Evolutionary conservation across 2,329 filamentous ascomycete species (phyloP).

Genomic region (Chaetomiaceae sp.): DNA sequence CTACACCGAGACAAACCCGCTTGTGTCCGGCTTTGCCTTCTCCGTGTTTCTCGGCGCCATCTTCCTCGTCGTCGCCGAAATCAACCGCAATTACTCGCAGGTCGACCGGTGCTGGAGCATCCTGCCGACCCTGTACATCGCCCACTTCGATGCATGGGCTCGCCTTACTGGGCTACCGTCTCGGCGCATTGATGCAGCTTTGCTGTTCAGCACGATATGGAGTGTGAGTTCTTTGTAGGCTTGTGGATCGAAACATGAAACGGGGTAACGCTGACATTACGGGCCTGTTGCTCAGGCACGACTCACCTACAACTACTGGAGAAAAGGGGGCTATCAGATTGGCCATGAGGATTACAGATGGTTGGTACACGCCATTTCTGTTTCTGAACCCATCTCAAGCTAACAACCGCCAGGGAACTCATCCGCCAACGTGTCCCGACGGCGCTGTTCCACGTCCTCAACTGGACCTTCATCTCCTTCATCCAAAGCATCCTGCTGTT

Average conservation of each 20-base stretch:
- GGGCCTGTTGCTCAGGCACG: conserved; percentile 48
- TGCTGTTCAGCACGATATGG: conserved; percentile 69
- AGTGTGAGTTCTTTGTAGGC: conserved; percentile 67
- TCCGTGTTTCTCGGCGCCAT: conserved; percentile 64
- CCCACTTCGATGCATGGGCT: conserved; percentile 79
- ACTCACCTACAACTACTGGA: conserved; percentile 94
- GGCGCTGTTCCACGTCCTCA: conserved; percentile 72
- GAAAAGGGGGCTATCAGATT: conserved; percentile 82
- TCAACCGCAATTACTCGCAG: conserved; percentile 95
- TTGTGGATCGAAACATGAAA: neutral
- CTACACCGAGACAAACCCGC: conserved; percentile 80
- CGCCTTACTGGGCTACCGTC: conserved; percentile 66
- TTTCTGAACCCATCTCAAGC: conserved; percentile 11
- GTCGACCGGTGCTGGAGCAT: conserved; percentile 91
- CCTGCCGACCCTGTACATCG: conserved; percentile 77
- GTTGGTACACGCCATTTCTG: conserved; percentile 30
- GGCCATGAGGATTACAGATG: conserved; percentile 96
- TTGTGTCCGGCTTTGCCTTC: conserved; percentile 67
- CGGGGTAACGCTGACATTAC: neutral
- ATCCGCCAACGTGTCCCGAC: conserved; percentile 60
- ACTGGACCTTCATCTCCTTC: conserved; percentile 82
- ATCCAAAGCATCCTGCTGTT: conserved; percentile 78
- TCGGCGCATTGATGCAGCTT: conserved; percentile 63
- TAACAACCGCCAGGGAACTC: conserved; percentile 47
- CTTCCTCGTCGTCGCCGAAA: conserved; percentile 70